A percentile compares a stretch with the other conserved stretches of the same genome.
Evolutionary conservation across 495 filamentous ascomycete species (phyloP).

Genomic region (Aspergillus nidulans): DNA sequence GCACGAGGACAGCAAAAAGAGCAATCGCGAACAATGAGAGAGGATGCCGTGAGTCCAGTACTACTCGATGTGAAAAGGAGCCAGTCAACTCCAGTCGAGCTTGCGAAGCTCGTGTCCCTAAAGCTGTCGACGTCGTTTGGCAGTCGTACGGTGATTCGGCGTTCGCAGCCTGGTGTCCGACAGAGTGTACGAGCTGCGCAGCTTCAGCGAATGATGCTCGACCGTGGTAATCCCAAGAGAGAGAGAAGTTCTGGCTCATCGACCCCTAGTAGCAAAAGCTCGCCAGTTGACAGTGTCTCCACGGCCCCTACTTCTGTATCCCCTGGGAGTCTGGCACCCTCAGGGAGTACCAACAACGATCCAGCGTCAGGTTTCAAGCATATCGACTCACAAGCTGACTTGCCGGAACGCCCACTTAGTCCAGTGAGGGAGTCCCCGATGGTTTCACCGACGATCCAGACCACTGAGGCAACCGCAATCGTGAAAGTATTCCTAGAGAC

Average conservation of each 20-base stretch:
- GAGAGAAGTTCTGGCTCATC: constrained; percentile 40
- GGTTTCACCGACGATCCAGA: constrained; percentile 58
- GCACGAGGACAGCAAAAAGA: not conserved
- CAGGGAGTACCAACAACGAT: constrained; percentile 11
- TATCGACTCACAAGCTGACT: constrained; percentile 6
- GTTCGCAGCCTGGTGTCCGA: constrained; percentile 39
- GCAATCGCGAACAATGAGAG: not conserved
- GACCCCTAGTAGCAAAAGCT: constrained; percentile 32
- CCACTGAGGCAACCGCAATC: constrained; percentile 70
- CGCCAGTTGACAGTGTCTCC: constrained; percentile 29
- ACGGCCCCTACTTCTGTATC: constrained; percentile 34
- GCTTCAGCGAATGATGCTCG: constrained; percentile 17
- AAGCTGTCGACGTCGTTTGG: constrained; percentile 49
- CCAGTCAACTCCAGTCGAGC: constrained; percentile 22
- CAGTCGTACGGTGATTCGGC: constrained; percentile 52
- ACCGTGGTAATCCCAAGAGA: not conserved
- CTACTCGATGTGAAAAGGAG: constrained; percentile 8
- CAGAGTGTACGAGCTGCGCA: constrained; percentile 35
- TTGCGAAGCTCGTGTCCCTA: constrained; percentile 43
- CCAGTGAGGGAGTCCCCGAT: constrained; percentile 19
- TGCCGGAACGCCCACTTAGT: constrained; percentile 8
- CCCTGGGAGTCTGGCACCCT: constrained; percentile 9
- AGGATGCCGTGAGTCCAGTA: not conserved
- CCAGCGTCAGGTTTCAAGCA: not conserved
- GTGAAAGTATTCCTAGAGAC: constrained; percentile 87